Conservation (phyloP, 345 rosid species). For the Draba incana region DNA sequence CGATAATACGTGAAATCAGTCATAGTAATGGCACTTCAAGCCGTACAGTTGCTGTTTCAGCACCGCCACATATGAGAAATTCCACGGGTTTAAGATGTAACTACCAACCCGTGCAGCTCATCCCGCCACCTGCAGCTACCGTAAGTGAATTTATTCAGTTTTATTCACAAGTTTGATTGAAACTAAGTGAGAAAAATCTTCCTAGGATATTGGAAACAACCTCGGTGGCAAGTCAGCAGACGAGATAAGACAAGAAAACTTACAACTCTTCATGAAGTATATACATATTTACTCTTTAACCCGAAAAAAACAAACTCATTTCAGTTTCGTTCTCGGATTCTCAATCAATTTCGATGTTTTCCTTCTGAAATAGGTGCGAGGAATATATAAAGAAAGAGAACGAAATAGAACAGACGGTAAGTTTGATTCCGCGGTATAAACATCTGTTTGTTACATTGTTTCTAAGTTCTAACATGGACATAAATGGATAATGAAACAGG, state of each 20-base stretch:
- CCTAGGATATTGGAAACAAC: constrained; percentile 14
- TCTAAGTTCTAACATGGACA: background rate
- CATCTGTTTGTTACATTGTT: background rate
- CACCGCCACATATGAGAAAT: constrained; percentile 34
- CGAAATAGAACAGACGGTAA: constrained; percentile 60
- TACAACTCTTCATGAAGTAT: constrained; percentile 66
- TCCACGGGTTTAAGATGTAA: constrained; percentile 9
- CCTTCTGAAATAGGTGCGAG: constrained; percentile 60
- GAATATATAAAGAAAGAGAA: constrained; percentile 53
- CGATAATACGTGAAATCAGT: constrained; percentile 25
- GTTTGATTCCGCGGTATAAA: background rate
- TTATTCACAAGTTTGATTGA: background rate
- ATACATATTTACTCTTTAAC: constrained; percentile 7
- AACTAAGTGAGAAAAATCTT: background rate
- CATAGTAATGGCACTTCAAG: constrained; percentile 1
- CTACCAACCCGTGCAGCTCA: constrained; percentile 25
- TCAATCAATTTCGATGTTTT: background rate
- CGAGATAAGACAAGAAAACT: constrained; percentile 71
- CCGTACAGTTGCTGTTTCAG: background rate
- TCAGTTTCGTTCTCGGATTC: background rate
- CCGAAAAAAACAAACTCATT: background rate
- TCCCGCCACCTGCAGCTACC: background rate
- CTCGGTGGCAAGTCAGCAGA: constrained; percentile 43
- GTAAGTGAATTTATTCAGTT: constrained; percentile 27
- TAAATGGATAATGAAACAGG: constrained; percentile 42